Conservation (phyloP, 345 rosid genomes). For the Euphorbia lathyris region DNA sequence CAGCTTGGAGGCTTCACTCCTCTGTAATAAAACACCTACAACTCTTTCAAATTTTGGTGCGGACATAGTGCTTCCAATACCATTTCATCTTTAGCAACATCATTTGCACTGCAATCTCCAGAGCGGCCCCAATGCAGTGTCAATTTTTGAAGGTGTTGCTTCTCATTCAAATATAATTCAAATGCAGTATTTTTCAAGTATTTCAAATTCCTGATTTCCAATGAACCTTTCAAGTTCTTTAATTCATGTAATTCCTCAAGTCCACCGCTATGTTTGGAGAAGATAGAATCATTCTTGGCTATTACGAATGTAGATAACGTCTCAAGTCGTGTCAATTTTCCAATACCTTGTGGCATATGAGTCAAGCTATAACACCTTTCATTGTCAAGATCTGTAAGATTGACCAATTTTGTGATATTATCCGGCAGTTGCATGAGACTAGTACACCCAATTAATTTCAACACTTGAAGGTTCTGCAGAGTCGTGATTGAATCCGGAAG, state of each 20-base stretch:
- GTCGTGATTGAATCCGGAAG: conserved; percentile 17
- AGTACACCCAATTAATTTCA: neutral
- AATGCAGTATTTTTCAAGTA: neutral
- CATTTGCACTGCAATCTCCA: too few relatives aligned
- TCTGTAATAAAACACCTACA: neutral
- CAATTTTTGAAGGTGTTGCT: neutral
- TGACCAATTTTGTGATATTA: neutral
- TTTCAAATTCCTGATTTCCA: conserved; percentile 9
- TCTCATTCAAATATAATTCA: neutral
- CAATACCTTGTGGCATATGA: conserved; percentile 12
- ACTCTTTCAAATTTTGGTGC: neutral
- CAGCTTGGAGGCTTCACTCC: conserved; percentile 16
- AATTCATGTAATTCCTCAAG: conserved; percentile 1
- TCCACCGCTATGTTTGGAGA: neutral
- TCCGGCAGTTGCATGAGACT: neutral
- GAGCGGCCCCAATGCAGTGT: neutral
- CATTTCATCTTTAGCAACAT: too few relatives aligned
- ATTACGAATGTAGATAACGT: conserved; percentile 4
- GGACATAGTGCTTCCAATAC: too few relatives aligned
- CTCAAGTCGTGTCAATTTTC: conserved; percentile 3
- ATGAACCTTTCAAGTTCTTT: conserved; percentile 9
- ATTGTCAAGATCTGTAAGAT: neutral
- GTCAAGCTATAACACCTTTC: neutral
- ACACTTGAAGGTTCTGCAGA: conserved; percentile 15
- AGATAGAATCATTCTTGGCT: neutral